These are phyloP conservation scores for Neurospora discreta DNA, from an alignment of 495 filamentous ascomycete genomes.

Conservation along the genomic window DNA sequence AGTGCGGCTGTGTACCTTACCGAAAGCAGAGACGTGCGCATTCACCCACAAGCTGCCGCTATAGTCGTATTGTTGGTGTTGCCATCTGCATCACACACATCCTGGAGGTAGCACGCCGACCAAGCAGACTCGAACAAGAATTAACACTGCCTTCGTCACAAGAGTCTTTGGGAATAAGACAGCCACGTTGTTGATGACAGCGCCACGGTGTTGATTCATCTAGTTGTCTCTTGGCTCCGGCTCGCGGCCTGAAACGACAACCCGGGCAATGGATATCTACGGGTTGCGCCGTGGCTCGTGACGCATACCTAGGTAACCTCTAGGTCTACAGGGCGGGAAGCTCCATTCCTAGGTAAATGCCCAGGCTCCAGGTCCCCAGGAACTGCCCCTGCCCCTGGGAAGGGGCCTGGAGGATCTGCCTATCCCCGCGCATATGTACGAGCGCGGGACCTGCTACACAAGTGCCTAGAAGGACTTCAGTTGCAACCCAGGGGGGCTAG, in stretches of 20 bases:
- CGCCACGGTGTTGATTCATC: neutral
- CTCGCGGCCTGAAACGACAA: neutral
- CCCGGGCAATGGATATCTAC: neutral
- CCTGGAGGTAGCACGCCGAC: neutral
- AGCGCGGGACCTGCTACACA: neutral
- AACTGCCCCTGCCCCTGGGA: neutral
- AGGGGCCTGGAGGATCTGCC: neutral
- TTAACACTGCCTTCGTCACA: neutral
- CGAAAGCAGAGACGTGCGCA: neutral
- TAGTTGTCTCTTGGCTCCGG: neutral
- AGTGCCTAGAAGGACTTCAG: neutral
- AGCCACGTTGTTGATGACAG: neutral
- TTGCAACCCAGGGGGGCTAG: neutral
- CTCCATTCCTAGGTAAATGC: no score
- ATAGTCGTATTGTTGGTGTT: neutral
- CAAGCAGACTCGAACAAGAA: neutral
- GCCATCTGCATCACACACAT: neutral
- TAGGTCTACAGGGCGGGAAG: no score
- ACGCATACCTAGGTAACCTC: no score
- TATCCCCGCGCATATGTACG: neutral
- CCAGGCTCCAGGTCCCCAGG: neutral
- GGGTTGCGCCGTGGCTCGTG: neutral
- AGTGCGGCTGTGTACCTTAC: neutral
- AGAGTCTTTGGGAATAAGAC: neutral
- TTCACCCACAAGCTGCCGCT: neutral